phyloP scores from a whole-genome alignment of 2,329 filamentous ascomycete genomes.

The Sporothrix luriei region DNA sequence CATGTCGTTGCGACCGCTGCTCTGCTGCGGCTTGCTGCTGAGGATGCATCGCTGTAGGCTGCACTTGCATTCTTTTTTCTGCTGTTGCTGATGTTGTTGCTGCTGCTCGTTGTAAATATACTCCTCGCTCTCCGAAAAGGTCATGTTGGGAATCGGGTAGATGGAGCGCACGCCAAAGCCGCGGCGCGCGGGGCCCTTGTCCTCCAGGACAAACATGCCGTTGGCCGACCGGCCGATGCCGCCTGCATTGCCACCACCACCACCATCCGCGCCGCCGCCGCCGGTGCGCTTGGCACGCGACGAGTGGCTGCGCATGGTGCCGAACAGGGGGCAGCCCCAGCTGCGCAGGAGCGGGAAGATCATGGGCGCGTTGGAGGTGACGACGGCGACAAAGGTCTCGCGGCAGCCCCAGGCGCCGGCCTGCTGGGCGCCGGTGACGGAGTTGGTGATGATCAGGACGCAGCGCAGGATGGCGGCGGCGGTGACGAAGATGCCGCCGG shows the following conservation, averaged over 20 bases:
- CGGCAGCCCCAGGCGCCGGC: slow-evolving; percentile 46
- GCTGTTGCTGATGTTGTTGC: slow-evolving; percentile 26
- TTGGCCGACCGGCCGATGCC: slow-evolving; percentile 31
- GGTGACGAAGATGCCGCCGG: slow-evolving; percentile 59
- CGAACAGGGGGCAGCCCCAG: slow-evolving; percentile 32
- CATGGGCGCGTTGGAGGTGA: slow-evolving; percentile 38
- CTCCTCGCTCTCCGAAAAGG: slow-evolving; percentile 40
- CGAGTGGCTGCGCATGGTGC: slow-evolving; percentile 22
- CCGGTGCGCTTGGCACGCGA: slow-evolving; percentile 24
- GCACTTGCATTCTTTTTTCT: neutral
- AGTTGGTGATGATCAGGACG: slow-evolving; percentile 52
- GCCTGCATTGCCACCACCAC: neutral
- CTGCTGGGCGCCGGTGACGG: slow-evolving; percentile 44
- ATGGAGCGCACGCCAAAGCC: slow-evolving; percentile 39
- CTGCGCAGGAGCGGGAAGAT: slow-evolving; percentile 36
- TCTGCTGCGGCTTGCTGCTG: neutral
- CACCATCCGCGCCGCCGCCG: no score
- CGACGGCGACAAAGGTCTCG: slow-evolving; percentile 39
- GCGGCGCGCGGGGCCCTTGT: slow-evolving; percentile 40
- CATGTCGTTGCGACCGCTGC: neutral
- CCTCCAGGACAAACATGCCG: slow-evolving; percentile 37
- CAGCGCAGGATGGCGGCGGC: slow-evolving; percentile 58
- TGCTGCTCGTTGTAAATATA: slow-evolving; percentile 34
- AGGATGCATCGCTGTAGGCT: neutral
- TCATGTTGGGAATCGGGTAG: slow-evolving; percentile 40